Evolutionary conservation across 73 alveolate species (phyloP), one percentile per base, ranked within the genome.

Genomic region (Paramecium primaurelia): DNA sequence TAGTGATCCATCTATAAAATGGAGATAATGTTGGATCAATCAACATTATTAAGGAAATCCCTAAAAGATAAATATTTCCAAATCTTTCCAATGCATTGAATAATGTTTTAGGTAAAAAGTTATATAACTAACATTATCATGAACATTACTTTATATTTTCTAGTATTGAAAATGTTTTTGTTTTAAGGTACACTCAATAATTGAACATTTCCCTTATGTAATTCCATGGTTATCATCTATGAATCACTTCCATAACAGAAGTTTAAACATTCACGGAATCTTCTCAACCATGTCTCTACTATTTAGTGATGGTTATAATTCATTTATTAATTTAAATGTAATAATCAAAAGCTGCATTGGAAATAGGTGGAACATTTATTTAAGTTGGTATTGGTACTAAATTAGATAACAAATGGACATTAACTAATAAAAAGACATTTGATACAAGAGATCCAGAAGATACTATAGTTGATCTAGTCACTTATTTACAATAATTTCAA

Each of bases 1-100:
- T 71, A 14, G 86, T 45, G 49, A 60, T 34, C 59, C 86, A 88
- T 28, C 77, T 25, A 25, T 89, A 89, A 71, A 42, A 89, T 8
- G 94, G 94, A 12, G 94, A 89, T 28, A 89, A 83, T 22, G 85
- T 22, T 10, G 73, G 69, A 28, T 83, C 77, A 14, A 89, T 89
- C 26, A 89, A 37, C 94, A 89, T 89, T 12, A 89, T 73, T 25
- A 89, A 47, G 42, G 94, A 36, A 20, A 89, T 68, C 9, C 85
- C 94, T 7, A 89, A 83, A 8, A 89, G 59, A 88, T 45, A 89
- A 34, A 89, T 26, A 51, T 89, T 89, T 11, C 92, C 90, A 18
- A 83, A 47, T 71, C 88, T 40, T 54, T 18, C 36, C 34, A 89
- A 89, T n/a, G 77, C 80, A 42, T 11, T 20, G 32, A 6, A 64